A percentile compares a stretch with the other conserved stretches of the same genome.
Conservation (phyloP, 805 yeast genomes). For the Monosporozyma aerobia region DNA sequence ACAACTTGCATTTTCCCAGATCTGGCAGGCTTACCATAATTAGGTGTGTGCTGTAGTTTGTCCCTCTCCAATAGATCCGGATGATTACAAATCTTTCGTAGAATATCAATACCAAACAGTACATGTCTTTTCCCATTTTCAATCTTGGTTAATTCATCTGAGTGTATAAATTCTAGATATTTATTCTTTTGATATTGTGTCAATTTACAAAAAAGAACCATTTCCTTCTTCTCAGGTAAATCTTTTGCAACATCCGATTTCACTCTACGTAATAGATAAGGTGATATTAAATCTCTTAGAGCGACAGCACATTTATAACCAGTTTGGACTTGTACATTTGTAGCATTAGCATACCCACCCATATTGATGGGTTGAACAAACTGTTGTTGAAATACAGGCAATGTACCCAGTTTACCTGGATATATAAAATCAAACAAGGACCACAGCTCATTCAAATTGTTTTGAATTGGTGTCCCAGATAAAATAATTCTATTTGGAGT, state of each 20-base stretch:
- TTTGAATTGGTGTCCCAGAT: conserved; percentile 96
- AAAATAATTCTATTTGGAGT: conserved; percentile 81
- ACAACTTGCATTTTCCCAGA: conserved; percentile 93
- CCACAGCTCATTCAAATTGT: conserved; percentile 88
- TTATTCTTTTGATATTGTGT: conserved; percentile 67
- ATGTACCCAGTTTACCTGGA: conserved; percentile 89
- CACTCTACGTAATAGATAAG: conserved; percentile 77
- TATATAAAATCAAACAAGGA: conserved; percentile 88
- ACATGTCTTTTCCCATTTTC: conserved; percentile 71
- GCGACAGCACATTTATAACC: conserved; percentile 95
- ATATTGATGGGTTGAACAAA: conserved; percentile 86
- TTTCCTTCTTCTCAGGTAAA: conserved; percentile 84
- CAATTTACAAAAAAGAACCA: conserved; percentile 84
- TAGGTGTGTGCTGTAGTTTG: conserved; percentile 21
- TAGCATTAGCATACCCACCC: conserved; percentile 98
- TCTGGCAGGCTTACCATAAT: conserved; percentile 48
- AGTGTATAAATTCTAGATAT: conserved; percentile 64
- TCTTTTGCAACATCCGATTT: conserved; percentile 94
- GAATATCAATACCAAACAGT: conserved; percentile 78
- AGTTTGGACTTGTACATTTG: conserved; percentile 90
- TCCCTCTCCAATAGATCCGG: conserved; percentile 67
- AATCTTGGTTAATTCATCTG: conserved; percentile 67
- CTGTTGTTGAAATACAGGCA: conserved; percentile 89
- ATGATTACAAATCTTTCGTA: conserved; percentile 91
- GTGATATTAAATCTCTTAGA: conserved; percentile 77